A percentile compares a stretch with the other conserved stretches of the same genome.
Conservation (phyloP, 768 basidiomycete genomes). For the Boletus rex-veris region DNA sequence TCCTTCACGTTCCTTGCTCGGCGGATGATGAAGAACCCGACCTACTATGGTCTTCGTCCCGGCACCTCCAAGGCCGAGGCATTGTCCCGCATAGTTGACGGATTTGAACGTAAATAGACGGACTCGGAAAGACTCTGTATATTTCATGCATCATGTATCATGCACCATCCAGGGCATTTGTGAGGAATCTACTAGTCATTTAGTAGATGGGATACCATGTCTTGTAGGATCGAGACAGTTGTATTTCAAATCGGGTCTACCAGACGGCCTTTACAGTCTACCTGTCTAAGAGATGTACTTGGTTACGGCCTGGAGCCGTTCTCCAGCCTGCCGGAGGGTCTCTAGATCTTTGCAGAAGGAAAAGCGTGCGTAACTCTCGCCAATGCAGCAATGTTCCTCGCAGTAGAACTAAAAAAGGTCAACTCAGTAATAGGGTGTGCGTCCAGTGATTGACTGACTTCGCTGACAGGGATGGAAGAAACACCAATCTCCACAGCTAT, state of each 20-base stretch:
- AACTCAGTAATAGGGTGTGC: slow-evolving; percentile 1
- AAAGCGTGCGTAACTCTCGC: slow-evolving; percentile 84
- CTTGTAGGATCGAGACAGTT: neutral
- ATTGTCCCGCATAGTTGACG: slow-evolving; percentile 71
- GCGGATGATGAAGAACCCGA: slow-evolving; percentile 74
- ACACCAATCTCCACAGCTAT: slow-evolving; percentile 88
- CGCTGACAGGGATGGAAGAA: slow-evolving; percentile 92
- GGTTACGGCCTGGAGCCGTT: slow-evolving; percentile 71
- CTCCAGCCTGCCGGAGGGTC: slow-evolving; percentile 76
- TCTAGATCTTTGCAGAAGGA: slow-evolving; percentile 95
- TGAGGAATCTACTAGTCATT: too few species aligned
- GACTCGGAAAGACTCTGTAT: too few species aligned
- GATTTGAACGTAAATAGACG: slow-evolving; percentile 24
- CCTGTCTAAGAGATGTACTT: slow-evolving; percentile 46
- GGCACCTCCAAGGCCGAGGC: slow-evolving; percentile 44
- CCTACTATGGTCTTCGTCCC: slow-evolving; percentile 67
- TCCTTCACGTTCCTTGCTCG: slow-evolving; percentile 79
- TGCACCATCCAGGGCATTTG: neutral
- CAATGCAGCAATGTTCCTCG: slow-evolving; percentile 78
- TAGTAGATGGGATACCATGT: neutral
- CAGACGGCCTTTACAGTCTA: too few species aligned
- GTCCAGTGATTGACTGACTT: slow-evolving; percentile 49
- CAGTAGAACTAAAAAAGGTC: slow-evolving; percentile 74
- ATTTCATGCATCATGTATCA: too few species aligned
- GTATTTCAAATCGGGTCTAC: too few species aligned